Conservation (phyloP, 345 rosid species). For the Isatis tinctoria region DNA sequence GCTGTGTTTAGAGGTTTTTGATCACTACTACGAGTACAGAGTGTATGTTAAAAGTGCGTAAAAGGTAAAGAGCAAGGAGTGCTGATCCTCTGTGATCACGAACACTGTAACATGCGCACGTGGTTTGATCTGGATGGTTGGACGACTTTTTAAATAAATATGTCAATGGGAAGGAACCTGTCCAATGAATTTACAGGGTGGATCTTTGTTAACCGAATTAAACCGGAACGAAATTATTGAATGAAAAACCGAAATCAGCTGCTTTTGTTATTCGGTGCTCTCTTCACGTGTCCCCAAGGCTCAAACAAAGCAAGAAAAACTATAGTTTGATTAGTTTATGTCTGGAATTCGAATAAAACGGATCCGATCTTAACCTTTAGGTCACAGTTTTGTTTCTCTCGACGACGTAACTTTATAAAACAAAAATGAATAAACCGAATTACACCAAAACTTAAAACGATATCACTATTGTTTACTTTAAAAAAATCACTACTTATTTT, state of each 20-base stretch:
- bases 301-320: neutral
- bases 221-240: neutral
- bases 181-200: no score
- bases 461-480: no score
- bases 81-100: neutral
- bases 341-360: neutral
- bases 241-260: neutral
- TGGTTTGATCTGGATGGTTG: constrained; percentile 14
- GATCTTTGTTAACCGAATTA: neutral
- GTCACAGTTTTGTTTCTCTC: neutral
- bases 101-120: constrained; percentile 2
- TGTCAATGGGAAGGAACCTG: no score
- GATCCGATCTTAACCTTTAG: neutral
- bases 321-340: neutral
- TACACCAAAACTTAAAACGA: neutral
- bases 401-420: neutral
- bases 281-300: neutral
- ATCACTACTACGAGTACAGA: constrained; percentile 22
- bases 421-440: neutral
- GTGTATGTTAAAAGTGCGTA: constrained; percentile 19
- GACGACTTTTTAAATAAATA: neutral
- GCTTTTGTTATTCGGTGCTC: neutral
- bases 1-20: constrained; percentile 26
- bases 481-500: neutral
- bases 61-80: constrained; percentile 18